A percentile compares a stretch with the other conserved stretches of the same genome.
Evolutionary conservation across 305 asterid genomes (phyloP).

Genomic region (Rubia tinctorum): DNA sequence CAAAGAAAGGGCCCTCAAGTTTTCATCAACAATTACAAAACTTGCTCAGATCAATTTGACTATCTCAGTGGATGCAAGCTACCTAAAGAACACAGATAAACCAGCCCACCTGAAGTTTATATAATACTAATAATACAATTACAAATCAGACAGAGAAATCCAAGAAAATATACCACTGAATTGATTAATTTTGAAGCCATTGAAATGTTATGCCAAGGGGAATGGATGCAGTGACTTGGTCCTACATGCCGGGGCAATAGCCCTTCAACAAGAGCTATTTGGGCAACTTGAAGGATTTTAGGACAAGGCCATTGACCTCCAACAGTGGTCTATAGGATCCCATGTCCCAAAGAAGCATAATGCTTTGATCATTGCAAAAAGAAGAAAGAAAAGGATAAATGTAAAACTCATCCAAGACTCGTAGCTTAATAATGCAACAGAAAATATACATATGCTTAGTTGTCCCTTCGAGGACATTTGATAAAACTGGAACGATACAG

Average conservation of each 20-base stretch:
- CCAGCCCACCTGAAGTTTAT: slow-evolving; percentile 13
- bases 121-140: background rate
- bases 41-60: slow-evolving; percentile 14
- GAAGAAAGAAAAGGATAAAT: background rate
- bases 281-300: slow-evolving; percentile 16
- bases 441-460: background rate
- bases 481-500: too few species aligned
- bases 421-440: slow-evolving; percentile 26
- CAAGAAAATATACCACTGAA: slow-evolving; percentile 1
- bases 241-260: slow-evolving; percentile 20
- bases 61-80: slow-evolving; percentile 19
- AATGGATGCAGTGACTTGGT: slow-evolving; percentile 19
- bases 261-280: slow-evolving; percentile 21
- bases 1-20: slow-evolving; percentile 12
- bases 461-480: too few species aligned
- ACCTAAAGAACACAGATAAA: slow-evolving; percentile 10
- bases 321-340: slow-evolving; percentile 7
- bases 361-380: slow-evolving; percentile 1
- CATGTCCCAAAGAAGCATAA: slow-evolving; percentile 5
- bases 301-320: slow-evolving; percentile 17
- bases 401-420: background rate
- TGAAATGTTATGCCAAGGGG: slow-evolving; percentile 17
- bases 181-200: background rate
- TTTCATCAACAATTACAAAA: background rate
- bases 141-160: slow-evolving; percentile 8